These are phyloP conservation scores for Notholithocarpus densiflorus DNA, from an alignment of 306 rosid genomes.

Conservation along the genomic window DNA sequence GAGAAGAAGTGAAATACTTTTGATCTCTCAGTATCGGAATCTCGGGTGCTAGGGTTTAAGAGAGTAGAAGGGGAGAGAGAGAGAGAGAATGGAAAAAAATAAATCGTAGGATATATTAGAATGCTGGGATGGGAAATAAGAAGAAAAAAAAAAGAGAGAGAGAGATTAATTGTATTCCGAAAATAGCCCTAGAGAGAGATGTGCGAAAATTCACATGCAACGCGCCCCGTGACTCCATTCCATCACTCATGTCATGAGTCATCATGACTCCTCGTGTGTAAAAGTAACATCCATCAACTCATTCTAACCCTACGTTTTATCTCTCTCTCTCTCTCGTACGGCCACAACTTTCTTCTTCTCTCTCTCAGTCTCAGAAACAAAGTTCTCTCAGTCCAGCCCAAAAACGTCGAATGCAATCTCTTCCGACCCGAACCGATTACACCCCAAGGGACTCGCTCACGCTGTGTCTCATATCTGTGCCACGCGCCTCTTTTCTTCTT, in stretches of 20 bases:
- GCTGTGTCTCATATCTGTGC: too few relatives aligned
- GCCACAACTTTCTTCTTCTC: too few relatives aligned
- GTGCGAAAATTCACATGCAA: not conserved
- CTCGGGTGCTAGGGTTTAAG: slow-evolving; percentile 43
- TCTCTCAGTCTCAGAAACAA: too few relatives aligned
- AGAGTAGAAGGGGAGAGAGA: not conserved
- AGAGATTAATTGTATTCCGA: not conserved
- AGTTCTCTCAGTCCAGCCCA: too few relatives aligned
- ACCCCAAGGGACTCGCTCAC: too few relatives aligned
- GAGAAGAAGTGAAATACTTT: not conserved
- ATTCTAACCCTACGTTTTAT: not conserved
- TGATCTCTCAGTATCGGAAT: not conserved
- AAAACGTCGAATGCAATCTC: too few relatives aligned
- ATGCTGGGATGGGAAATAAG: not conserved
- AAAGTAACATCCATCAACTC: too few relatives aligned
- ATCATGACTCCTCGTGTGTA: not conserved
- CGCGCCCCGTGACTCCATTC: not conserved
- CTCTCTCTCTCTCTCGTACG: too few relatives aligned
- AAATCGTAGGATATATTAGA: too few relatives aligned
- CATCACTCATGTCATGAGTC: not conserved
- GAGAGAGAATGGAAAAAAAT: not conserved
- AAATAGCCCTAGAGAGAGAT: not conserved
- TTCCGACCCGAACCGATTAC: too few relatives aligned
- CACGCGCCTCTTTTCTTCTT: too few relatives aligned
- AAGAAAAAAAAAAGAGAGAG: not conserved